These are phyloP conservation scores for Pseudogymnoascus sp. DNA, from an alignment of 2,329 filamentous ascomycete genomes.

Conservation along the genomic window DNA sequence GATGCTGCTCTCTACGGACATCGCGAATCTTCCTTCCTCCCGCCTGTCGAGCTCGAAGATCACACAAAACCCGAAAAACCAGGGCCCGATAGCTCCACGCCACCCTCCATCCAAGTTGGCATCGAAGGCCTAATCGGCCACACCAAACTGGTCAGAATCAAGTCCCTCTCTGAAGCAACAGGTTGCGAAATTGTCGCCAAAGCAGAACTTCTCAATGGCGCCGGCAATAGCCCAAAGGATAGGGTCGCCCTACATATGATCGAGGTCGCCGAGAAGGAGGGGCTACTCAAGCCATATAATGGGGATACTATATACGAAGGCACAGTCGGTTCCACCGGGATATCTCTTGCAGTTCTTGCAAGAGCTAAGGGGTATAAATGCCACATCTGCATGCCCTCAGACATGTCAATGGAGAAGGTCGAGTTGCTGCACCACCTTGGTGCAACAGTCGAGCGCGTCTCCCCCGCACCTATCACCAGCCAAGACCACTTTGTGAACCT, in stretches of 20 bases:
- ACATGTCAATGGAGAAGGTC: conserved; percentile 82
- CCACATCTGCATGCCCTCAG: conserved; percentile 95
- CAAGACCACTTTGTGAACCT: conserved; percentile 91
- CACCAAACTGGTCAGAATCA: conserved; percentile 81
- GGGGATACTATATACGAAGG: conserved; percentile 97
- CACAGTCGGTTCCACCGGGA: conserved; percentile 92
- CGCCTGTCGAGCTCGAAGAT: conserved; percentile 48
- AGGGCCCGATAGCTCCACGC: conserved; percentile 12
- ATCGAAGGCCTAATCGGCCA: conserved; percentile 90
- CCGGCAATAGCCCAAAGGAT: conserved; percentile 90
- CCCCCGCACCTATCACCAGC: conserved; percentile 88
- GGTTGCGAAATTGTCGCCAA: conserved; percentile 88
- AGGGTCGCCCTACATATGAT: conserved; percentile 90
- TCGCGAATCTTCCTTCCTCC: conserved; percentile 8
- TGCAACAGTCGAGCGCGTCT: conserved; percentile 83
- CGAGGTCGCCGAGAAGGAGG: conserved; percentile 65
- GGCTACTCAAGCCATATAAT: conserved; percentile 65
- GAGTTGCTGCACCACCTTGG: conserved; percentile 83
- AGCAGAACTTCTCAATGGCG: conserved; percentile 92
- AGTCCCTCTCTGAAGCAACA: conserved; percentile 75
- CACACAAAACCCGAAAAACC: conserved; percentile 35
- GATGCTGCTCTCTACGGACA: conserved; percentile 11
- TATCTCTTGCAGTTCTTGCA: conserved; percentile 83
- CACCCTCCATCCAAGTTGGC: conserved; percentile 54
- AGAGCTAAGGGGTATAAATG: conserved; percentile 82